Evolutionary conservation across 441 rosid species (phyloP), one percentile per base, ranked within the genome.

Genomic region (Breynia disticha): DNA sequence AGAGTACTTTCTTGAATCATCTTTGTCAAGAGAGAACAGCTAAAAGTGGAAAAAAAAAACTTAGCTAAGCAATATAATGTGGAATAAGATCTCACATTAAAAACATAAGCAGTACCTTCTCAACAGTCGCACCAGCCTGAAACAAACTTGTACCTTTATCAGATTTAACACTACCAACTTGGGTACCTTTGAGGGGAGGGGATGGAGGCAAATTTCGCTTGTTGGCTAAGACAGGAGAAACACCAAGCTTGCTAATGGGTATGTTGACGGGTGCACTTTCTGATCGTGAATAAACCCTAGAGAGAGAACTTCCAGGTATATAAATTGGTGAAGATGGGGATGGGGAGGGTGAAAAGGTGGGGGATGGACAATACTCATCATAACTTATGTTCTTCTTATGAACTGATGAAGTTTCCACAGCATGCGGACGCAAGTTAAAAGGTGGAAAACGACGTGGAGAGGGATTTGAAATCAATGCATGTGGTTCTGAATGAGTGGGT

Each of bases 201-300:
- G 88, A 79, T 52, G 81, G 95, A 16, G 86, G 79, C 61, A 72
- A 53, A 51, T 58, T 77, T 53, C 70, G 85, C 72, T 69, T 79
- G 70, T 60, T 52, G 59, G 70, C 65, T 14, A 68, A 63, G 21
- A 59, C 55, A 43, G 87, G 82, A 28, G 69, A 67, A 52, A 47
- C 62, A 51, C 54, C 66, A 61, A 65, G 75, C 76, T 60, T 80
- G 46, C 68, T 53, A 16, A 19, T 28, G 47, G 83, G 90, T 67
- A 81, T 76, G 60, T 80, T 69, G 38, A 79, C 82, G 13, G 97
- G 95, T 65, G 88, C 95, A 76, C 96, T 84, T 72, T 84, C 95
- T 59, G 88, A 69, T 37, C 86, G 81, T n/a, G 67, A 55, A 65
- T 70, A 80, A 59, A 35, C 73, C 64, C 72, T 61, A 0, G 76